phyloP scores from a whole-genome alignment of 2,329 filamentous ascomycete species.

The Metarhizium rileyi region DNA sequence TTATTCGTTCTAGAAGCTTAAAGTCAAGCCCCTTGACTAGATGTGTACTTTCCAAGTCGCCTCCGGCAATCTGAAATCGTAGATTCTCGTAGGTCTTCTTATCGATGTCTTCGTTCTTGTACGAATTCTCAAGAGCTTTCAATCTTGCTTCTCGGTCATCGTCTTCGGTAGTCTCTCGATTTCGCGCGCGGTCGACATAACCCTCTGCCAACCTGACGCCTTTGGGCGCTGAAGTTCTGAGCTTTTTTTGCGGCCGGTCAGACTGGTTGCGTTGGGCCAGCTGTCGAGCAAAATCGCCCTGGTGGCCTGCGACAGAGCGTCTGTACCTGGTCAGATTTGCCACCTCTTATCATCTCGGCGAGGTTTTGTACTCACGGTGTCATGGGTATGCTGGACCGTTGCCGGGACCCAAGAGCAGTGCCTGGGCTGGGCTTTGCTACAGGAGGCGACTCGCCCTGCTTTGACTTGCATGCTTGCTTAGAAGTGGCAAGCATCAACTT shows the following conservation, averaged over 20 bases:
- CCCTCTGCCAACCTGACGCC: conserved; percentile 70
- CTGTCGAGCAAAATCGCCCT: conserved; percentile 72
- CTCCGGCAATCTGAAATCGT: conserved; percentile 68
- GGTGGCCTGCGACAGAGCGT: conserved; percentile 47
- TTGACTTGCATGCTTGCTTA: conserved; percentile 27
- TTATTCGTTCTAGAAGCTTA: conserved; percentile 61
- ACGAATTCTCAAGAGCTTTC: conserved; percentile 68
- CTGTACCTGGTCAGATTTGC: conserved; percentile 26
- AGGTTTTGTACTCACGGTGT: conserved; percentile 60
- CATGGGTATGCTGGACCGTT: conserved; percentile 81
- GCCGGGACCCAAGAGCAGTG: conserved; percentile 61
- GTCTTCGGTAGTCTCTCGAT: conserved; percentile 43
- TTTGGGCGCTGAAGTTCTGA: conserved; percentile 71
- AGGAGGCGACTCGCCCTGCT: conserved; percentile 35
- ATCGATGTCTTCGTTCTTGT: conserved; percentile 79
- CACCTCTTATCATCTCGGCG: background rate
- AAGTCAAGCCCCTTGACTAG: conserved; percentile 88
- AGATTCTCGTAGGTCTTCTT: conserved; percentile 67
- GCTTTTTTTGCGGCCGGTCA: conserved; percentile 55
- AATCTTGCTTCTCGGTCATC: conserved; percentile 55
- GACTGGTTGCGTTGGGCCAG: conserved; percentile 61
- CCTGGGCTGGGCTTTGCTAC: conserved; percentile 21
- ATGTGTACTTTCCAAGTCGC: conserved; percentile 71
- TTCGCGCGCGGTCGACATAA: conserved; percentile 73
- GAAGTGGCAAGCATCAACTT: conserved; percentile 55